Evolutionary conservation across 108 stramenopile species (phyloP), one percentile per base, ranked within the genome.

Genomic region (Stephanodiscus triporus): DNA sequence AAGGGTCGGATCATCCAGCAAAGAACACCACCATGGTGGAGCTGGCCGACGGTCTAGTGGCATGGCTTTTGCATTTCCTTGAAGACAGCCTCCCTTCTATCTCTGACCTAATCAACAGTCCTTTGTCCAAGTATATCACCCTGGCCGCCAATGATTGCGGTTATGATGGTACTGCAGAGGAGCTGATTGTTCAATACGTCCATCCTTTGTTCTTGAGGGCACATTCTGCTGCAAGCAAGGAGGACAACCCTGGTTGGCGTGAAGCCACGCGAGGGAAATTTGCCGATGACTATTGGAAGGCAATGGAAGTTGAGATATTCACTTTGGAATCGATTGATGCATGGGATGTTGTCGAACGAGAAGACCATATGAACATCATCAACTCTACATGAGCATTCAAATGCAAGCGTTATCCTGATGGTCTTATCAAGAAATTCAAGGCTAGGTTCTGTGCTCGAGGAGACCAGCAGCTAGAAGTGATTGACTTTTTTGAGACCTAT

Each of bases 361-460:
- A 43, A 11, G 16, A 66, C 27, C 4, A 3, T 23, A 32, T 27
- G 24, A 49, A 66, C 27, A 24, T 49, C n/a, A n/a, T 49, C 9
- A 13, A 29, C 0, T 34, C 51, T 17, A 73, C 72, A 0, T 81
- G 82, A 81, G 85, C 70, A 0, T 66, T 85, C 6, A 69, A 63
- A 20, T 76, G 42, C 16, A 81, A 81, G 57, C 58, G 80, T 0
- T 47, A 22, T 64, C 74, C 74, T 4, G 80, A 75, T 47, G 75
- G 74, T n/a, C 7, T 32, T 2, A 53, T 87, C 3, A 63, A 75
- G 3, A 89, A 89, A 57, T 55, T 87, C 32, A 89, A 89, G 37
- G 89, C 73, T 2, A 49, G 89, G 29, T 78, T 84, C 40, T 89
- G 89, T 62, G 78, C 68, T 36, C 63, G 88, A 51, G 88, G 88